Evolutionary conservation across 148 eudicot species (phyloP), one percentile per base, ranked within the genome.

Genomic region (Limonium bicolor): DNA sequence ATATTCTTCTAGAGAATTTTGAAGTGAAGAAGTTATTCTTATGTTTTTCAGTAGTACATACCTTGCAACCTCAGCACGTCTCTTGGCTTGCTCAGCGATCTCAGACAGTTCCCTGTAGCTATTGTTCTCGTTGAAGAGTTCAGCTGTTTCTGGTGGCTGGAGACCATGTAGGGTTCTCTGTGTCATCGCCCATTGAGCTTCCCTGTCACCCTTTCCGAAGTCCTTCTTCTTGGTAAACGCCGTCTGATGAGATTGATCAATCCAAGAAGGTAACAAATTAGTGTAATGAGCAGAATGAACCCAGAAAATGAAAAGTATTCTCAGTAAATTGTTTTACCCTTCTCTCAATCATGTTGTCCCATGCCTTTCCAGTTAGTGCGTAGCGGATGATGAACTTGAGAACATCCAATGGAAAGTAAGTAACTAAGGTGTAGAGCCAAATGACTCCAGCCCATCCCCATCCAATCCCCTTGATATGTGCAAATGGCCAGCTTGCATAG

Each of bases 371-470:
- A 17, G 67, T 80, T 56, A 77, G 62, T 0, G 71, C 52, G 31
- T 77, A 85, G 44, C 86, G 54, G 24, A 80, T 72, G 27, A 55
- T 14, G 37, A 77, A 85, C 67, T 85, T 85, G 41, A 85, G 66
- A 25, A 77, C 0, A 54, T 85, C 95, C 24, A 85, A 67, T 29
- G 92, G 92, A 14, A 77, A 0, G 56, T 85, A 85, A 61, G 58
- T 47, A 31, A 85, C 8, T 5, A 85, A 18, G 55, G 77, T 80
- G 60, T 68, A 85, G 27, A 80, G 33, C 95, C 95, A 85, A 14
- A 85, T 80, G 6, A 77, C 86, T 3, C 76, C 95, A 1, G 86
- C 92, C 95, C 95, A 85, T 26, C 90, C 90, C 90, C 90, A 85
- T 8, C 95, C 95, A 6, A 77, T 69, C 16, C 95, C 86, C 6